Conservation (phyloP, 2,329 filamentous ascomycete genomes). For the Metarhizium album region DNA sequence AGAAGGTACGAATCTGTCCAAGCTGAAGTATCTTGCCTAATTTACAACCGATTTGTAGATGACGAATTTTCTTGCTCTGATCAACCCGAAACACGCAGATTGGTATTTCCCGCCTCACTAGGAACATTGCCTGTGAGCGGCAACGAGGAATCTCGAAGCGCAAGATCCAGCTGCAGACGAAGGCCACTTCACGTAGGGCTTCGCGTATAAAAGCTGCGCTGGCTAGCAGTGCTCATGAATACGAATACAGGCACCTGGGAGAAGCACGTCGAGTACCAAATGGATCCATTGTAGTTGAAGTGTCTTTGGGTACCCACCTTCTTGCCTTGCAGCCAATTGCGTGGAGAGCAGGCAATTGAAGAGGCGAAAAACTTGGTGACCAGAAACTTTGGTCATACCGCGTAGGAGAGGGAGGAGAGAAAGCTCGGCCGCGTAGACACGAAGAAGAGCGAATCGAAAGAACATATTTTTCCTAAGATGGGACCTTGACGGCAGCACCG, state of each 20-base stretch:
- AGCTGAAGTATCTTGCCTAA: not conserved
- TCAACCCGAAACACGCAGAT: not conserved
- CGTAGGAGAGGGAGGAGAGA: not conserved
- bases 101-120: not conserved
- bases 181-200: not conserved
- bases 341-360: not conserved
- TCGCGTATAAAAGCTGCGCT: not conserved
- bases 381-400: not conserved
- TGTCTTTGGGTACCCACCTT: not conserved
- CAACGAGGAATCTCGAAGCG: conserved; percentile 1
- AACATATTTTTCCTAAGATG: too few relatives aligned
- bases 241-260: not conserved
- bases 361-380: not conserved
- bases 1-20: not conserved
- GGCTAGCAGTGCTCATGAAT: not conserved
- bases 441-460: not conserved
- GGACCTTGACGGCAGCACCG: too few relatives aligned
- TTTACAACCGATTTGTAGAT: not conserved
- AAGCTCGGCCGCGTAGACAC: not conserved
- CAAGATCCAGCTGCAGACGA: not conserved
- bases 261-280: not conserved
- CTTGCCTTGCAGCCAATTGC: not conserved
- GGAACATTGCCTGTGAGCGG: not conserved
- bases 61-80: not conserved
- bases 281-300: not conserved